A percentile compares a stretch with the other conserved stretches of the same genome.
Evolutionary conservation across 352 stramenopile species (phyloP).

Genomic region (Phytophthora macrochlamydospora): DNA sequence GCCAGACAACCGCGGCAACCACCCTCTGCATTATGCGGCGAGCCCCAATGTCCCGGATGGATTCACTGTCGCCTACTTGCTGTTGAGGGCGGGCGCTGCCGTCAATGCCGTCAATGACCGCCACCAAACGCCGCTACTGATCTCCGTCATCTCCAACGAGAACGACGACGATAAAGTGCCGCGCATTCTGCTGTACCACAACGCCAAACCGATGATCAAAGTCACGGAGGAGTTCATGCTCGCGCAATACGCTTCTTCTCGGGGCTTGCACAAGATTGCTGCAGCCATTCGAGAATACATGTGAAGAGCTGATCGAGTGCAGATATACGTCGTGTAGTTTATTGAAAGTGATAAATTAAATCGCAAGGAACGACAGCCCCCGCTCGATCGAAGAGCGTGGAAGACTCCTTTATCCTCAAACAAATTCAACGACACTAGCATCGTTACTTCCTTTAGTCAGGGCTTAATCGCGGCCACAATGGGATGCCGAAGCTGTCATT

Average conservation of each 20-base stretch:
- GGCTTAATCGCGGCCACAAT: too few relatives aligned
- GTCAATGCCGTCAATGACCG: constrained; percentile 60
- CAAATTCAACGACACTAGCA: not conserved
- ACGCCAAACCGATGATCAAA: constrained; percentile 50
- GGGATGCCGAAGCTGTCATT: not conserved
- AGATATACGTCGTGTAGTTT: constrained; percentile 1
- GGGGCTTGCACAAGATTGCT: constrained; percentile 51
- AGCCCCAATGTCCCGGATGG: constrained; percentile 39
- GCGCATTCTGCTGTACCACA: constrained; percentile 56
- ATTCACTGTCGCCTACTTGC: constrained; percentile 43
- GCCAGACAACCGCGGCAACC: constrained; percentile 56
- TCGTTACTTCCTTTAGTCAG: too few relatives aligned
- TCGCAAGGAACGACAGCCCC: not conserved
- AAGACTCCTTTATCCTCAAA: constrained; percentile 1
- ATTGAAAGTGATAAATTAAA: constrained; percentile 5
- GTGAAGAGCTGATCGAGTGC: constrained; percentile 15
- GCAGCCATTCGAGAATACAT: constrained; percentile 56
- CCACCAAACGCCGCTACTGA: constrained; percentile 54
- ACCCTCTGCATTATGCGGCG: constrained; percentile 64
- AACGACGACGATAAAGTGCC: constrained; percentile 52
- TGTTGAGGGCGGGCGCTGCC: constrained; percentile 54
- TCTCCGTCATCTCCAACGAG: constrained; percentile 61
- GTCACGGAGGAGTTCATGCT: constrained; percentile 55
- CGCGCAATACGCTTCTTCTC: constrained; percentile 45
- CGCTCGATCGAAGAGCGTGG: constrained; percentile 11